Conservation (phyloP, 768 basidiomycete species). For the Tephrocybe sp. region DNA sequence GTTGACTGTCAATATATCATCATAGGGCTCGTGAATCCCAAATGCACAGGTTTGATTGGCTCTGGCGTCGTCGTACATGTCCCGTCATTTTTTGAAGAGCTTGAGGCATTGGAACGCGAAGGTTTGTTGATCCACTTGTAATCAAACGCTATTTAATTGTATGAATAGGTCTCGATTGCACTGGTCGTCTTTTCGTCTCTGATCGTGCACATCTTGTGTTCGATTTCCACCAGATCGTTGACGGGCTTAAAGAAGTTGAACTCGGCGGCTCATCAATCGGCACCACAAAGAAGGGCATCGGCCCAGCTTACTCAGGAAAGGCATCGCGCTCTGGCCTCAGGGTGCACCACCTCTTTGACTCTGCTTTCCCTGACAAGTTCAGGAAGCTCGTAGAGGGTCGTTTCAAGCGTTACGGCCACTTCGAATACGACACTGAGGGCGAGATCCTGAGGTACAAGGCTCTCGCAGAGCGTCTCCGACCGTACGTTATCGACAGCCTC, state of each 20-base stretch:
- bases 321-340: constrained; percentile 94
- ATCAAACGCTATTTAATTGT: not conserved
- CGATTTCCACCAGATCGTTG: constrained; percentile 99
- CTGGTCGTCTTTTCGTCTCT: constrained; percentile 83
- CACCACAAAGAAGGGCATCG: constrained; percentile 97
- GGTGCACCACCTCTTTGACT: constrained; percentile 94
- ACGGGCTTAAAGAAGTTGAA: constrained; percentile 97
- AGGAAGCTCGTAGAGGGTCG: constrained; percentile 93
- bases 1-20: constrained; percentile 1
- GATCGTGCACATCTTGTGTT: constrained; percentile 97
- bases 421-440: constrained; percentile 97
- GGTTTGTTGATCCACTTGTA: constrained; percentile 43
- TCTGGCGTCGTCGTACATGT: constrained; percentile 95
- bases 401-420: constrained; percentile 96
- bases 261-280: constrained; percentile 95
- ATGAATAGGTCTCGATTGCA: constrained; percentile 77
- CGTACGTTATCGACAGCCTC: constrained; percentile 88
- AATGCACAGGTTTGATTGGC: constrained; percentile 85
- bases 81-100: constrained; percentile 91
- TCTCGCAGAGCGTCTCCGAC: constrained; percentile 79
- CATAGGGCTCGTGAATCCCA: constrained; percentile 79
- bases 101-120: constrained; percentile 81
- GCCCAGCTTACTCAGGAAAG: constrained; percentile 97
- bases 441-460: constrained; percentile 91
- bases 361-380: constrained; percentile 87